Conservation (phyloP, 371 early-diverging fungal genomes). For the Haplosporangium sp. region DNA sequence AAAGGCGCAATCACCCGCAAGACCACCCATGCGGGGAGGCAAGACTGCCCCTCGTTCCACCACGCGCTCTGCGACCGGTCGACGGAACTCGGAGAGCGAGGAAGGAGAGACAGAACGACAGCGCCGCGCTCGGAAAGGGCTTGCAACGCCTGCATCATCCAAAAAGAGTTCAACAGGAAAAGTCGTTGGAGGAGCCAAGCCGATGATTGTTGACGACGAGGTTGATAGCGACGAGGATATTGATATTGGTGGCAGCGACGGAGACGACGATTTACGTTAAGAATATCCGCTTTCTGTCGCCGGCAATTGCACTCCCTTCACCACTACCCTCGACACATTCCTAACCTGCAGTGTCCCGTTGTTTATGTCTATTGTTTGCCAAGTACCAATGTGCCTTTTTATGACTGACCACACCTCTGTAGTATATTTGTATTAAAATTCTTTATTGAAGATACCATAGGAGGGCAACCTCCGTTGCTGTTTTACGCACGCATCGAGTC, state of each 20-base stretch:
- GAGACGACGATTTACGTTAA: conserved; percentile 62
- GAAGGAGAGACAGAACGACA: conserved; percentile 15
- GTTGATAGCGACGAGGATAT: conserved; percentile 73
- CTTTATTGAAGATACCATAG: no score
- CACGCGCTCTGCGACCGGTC: not conserved
- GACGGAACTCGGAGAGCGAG: conserved; percentile 15
- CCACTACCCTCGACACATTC: no score
- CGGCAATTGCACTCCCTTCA: not conserved
- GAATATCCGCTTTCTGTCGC: not conserved
- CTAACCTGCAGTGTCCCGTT: not conserved
- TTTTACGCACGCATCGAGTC: no score
- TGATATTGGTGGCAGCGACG: conserved; percentile 74
- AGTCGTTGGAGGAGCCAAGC: conserved; percentile 4
- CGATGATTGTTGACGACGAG: conserved; percentile 39
- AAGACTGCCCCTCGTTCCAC: conserved; percentile 26
- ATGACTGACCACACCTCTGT: no score
- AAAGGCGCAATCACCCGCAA: conserved; percentile 13
- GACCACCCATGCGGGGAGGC: conserved; percentile 28
- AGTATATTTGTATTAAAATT: no score
- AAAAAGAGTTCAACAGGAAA: conserved; percentile 18
- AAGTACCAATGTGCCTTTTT: no score
- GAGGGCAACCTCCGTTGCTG: no score
- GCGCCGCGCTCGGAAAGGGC: conserved; percentile 5
- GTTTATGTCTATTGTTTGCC: no score
- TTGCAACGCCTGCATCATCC: conserved; percentile 6